Percentiles rank a stretch among this genome's conserved stretches.
Evolutionary conservation across 148 eudicot species (phyloP).

Genomic region (Talinum fruticosum): DNA sequence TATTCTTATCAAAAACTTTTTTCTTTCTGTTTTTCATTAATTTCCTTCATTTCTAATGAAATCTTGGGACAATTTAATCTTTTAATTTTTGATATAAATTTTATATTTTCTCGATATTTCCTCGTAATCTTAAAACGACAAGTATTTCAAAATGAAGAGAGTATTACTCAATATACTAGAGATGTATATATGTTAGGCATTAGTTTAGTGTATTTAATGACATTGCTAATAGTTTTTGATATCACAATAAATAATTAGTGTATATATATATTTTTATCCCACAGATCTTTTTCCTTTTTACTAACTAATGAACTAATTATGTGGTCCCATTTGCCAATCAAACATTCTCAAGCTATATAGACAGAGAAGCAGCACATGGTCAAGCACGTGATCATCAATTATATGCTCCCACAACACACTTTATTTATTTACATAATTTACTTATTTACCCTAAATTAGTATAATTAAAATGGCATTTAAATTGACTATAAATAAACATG

Average conservation of each 20-base stretch:
- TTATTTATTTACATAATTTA: not conserved
- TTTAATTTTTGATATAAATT: too few species aligned
- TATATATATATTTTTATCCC: not conserved
- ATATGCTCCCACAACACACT: not conserved
- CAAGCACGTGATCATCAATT: not conserved
- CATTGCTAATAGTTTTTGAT: too few species aligned
- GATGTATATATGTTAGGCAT: too few species aligned
- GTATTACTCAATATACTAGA: too few species aligned
- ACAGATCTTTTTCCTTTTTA: not conserved
- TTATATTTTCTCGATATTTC: too few species aligned
- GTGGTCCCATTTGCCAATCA: slow-evolving; percentile 2
- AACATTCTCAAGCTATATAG: not conserved
- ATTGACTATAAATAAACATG: not conserved
- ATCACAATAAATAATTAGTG: not conserved
- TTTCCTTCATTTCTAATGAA: too few species aligned
- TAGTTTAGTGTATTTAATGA: too few species aligned
- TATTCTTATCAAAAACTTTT: too few species aligned
- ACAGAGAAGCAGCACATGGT: not conserved
- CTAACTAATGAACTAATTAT: not conserved
- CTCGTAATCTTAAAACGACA: too few species aligned
- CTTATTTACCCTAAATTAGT: not conserved
- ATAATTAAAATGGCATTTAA: not conserved
- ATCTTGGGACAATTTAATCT: too few species aligned
- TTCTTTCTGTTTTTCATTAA: too few species aligned
- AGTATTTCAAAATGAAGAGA: too few species aligned